phyloP scores from a whole-genome alignment of 805 yeast genomes.

The Starmerella stigmatis region DNA sequence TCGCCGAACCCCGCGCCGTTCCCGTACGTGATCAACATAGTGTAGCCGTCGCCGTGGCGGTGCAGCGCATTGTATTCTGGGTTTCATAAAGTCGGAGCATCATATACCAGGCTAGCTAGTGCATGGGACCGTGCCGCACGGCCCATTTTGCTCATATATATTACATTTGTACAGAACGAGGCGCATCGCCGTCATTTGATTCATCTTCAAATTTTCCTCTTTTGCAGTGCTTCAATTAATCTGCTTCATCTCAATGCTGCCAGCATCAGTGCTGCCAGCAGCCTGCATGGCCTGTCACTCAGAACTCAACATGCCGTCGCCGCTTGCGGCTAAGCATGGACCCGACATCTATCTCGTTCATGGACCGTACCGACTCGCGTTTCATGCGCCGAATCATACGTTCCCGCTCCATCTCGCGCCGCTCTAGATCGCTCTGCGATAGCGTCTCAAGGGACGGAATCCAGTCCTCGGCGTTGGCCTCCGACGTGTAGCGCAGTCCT shows the following conservation, averaged over 20 bases:
- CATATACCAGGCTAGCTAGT: no score
- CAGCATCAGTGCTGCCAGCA: no score
- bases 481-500: slow-evolving; percentile 63
- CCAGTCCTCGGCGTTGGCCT: slow-evolving; percentile 72
- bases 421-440: slow-evolving; percentile 86
- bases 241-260: no score
- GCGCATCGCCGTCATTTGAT: no score
- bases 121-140: no score
- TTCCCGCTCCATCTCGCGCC: slow-evolving; percentile 89
- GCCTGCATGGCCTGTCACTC: no score
- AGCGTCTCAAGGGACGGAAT: slow-evolving; percentile 77
- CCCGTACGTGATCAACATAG: slow-evolving; percentile 38
- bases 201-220: no score
- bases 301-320: slow-evolving; percentile 25
- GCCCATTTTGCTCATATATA: no score
- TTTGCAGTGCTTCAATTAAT: no score
- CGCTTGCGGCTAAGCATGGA: slow-evolving; percentile 30
- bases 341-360: slow-evolving; percentile 40
- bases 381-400: slow-evolving; percentile 83
- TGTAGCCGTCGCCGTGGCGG: background rate
- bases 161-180: no score
- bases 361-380: slow-evolving; percentile 75
- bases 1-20: slow-evolving; percentile 59
- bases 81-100: no score
- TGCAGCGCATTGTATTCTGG: no score